A percentile compares a stretch with the other conserved stretches of the same genome.
These are phyloP conservation scores for Claviceps cyperi DNA, from an alignment of 2,329 filamentous ascomycete genomes.

Conservation along the genomic window DNA sequence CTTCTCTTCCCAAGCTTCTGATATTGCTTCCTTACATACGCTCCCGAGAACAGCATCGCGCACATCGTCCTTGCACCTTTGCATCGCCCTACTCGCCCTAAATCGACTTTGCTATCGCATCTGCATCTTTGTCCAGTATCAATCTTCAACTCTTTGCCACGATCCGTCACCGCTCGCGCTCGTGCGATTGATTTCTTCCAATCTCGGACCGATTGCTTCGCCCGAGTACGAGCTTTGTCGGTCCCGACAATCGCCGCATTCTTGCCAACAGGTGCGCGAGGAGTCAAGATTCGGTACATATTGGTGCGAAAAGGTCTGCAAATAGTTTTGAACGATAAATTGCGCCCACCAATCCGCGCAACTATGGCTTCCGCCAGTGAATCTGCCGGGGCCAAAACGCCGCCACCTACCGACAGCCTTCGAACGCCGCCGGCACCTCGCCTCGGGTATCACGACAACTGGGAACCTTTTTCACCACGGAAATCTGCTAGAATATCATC, in stretches of 20 bases:
- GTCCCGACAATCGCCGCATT: slow-evolving; percentile 7
- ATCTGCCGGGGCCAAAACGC: slow-evolving; percentile 26
- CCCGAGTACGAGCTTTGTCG: slow-evolving; percentile 7
- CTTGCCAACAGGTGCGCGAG: not conserved
- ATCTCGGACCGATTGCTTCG: slow-evolving; percentile 2
- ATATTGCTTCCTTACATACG: slow-evolving; percentile 1
- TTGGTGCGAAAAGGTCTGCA: slow-evolving; percentile 5
- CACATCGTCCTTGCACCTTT: not conserved
- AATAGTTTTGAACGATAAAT: not conserved
- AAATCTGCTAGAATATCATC: slow-evolving; percentile 52
- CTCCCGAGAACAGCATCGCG: not conserved
- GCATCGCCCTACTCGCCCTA: slow-evolving; percentile 2
- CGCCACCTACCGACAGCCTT: slow-evolving; percentile 42
- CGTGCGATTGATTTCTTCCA: not conserved
- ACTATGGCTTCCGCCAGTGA: slow-evolving; percentile 14
- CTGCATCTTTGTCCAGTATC: slow-evolving; percentile 4
- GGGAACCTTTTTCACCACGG: slow-evolving; percentile 58
- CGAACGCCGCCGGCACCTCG: slow-evolving; percentile 56
- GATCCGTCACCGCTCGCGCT: not conserved
- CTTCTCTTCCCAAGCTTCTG: slow-evolving; percentile 9
- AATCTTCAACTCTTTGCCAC: not conserved
- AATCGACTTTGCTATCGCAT: not conserved
- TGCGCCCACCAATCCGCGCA: slow-evolving; percentile 1
- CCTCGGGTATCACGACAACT: slow-evolving; percentile 52
- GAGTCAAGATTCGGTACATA: not conserved